Base-by-base conservation (phyloP, 192 early-diverging fungal species). In the Mortierella claussenii region DNA sequence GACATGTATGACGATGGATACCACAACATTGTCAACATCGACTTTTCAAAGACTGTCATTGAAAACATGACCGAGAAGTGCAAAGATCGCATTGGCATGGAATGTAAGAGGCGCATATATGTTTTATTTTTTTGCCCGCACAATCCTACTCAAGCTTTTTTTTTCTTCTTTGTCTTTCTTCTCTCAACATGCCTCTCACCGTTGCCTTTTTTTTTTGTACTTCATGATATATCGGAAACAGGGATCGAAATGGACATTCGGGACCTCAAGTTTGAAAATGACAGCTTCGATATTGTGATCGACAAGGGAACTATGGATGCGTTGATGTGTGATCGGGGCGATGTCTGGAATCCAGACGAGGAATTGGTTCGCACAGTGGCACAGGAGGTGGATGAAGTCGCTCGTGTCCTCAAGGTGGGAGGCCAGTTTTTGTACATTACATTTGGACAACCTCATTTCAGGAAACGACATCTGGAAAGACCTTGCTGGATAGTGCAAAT, bases 241-340 rank as follows among this genome's bases (percentile, higher is more conserved):
- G 86, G 86, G 86, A 40, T 83, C 45, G 89, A 89, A 27, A 92
- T 92, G 90, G 92, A 97, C 67, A 93, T 97, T 50, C 80, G 87
- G 23, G 84, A 84, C 31, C 79, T 95, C 60, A 81, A 82, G 57
- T 86, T 95, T 50, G 83, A 79, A 7, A 80, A 83, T 21, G 67
- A 60, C 15, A 81, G 86, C 1, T 90, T 95, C 52, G 93, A 95
- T 53, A 79, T 89, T 52, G 91, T 89, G 0, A 85, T 97, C 32
- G 95, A 97, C 82, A 97, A 97, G 81, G 95, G 83, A 9, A 97
- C 94, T 0, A 86, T 97, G 89, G 95, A 97, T 65, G 94, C 95
- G 17, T 86, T 97, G 59, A 88, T 97, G 88, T 91, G 92, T 51
- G 89, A 90, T 46, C 80, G 90, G 61, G 91, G 93, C 55, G 94